phyloP scores from a whole-genome alignment of 1,284 basidiomycete species.

The Somion occarium region DNA sequence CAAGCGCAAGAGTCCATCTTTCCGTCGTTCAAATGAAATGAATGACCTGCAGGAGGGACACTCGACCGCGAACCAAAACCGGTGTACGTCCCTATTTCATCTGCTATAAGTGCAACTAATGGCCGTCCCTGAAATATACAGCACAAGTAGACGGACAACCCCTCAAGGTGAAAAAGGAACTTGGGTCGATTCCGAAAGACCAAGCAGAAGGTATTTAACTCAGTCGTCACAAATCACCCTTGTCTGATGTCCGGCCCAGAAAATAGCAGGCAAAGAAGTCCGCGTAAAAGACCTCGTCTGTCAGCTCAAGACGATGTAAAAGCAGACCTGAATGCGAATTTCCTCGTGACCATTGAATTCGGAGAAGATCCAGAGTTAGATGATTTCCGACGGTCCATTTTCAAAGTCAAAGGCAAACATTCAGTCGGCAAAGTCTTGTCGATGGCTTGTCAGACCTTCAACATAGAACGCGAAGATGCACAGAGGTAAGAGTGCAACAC shows the following conservation, averaged over 20 bases:
- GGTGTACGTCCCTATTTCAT: no score
- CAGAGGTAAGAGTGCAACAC: neutral
- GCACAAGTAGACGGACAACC: no score
- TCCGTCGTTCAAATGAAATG: neutral
- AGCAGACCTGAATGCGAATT: neutral
- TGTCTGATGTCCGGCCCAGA: no score
- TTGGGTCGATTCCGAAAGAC: no score
- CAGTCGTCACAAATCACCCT: no score
- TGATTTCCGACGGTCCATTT: neutral
- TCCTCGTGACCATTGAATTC: neutral
- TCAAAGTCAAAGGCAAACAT: conserved; percentile 5
- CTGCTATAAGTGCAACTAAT: no score
- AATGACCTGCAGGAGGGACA: no score
- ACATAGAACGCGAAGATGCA: neutral
- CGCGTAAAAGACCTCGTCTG: neutral
- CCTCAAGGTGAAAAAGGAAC: no score
- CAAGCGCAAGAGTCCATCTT: neutral
- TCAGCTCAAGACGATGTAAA: neutral
- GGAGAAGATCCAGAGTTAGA: neutral
- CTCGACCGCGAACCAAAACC: no score
- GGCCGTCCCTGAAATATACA: no score
- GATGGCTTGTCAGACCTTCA: conserved; percentile 6
- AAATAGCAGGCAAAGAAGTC: no score
- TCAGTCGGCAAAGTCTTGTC: neutral
- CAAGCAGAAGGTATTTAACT: no score